Conservation (phyloP, 306 rosid genomes). For the Rosa lucieae region DNA sequence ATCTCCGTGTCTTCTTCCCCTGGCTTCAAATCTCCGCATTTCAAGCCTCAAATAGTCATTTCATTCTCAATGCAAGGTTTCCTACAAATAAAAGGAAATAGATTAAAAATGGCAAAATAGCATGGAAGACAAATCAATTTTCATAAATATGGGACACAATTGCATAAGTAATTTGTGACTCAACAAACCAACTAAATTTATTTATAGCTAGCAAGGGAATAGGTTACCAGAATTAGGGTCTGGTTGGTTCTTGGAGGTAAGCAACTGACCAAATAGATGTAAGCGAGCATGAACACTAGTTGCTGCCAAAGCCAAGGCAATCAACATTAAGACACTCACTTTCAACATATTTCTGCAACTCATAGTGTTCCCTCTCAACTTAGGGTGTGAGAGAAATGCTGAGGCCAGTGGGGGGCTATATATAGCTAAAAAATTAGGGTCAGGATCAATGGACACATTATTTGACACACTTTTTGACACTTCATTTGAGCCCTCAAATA, state of each 20-base stretch:
- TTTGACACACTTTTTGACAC: no score
- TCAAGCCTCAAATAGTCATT: no score
- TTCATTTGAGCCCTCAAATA: no score
- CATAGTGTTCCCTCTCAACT: neutral
- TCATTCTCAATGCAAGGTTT: no score
- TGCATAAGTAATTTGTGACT: no score
- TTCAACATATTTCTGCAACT: neutral
- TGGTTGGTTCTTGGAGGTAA: neutral
- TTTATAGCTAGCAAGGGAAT: neutral
- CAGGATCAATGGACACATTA: no score
- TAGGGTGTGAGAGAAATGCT: neutral
- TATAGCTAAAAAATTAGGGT: neutral
- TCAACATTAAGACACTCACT: neutral
- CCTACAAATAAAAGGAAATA: no score
- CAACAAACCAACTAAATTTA: neutral
- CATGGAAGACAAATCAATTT: no score
- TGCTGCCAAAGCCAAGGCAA: conserved; percentile 1
- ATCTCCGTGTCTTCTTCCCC: no score
- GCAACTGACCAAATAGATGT: neutral
- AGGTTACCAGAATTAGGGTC: neutral
- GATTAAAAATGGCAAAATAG: no score
- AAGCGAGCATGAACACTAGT: neutral
- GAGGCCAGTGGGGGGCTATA: neutral
- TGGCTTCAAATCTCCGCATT: no score
- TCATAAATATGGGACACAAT: no score